Conservation (phyloP, 1,139 yeast species). For the Yamadazyma oceani region DNA sequence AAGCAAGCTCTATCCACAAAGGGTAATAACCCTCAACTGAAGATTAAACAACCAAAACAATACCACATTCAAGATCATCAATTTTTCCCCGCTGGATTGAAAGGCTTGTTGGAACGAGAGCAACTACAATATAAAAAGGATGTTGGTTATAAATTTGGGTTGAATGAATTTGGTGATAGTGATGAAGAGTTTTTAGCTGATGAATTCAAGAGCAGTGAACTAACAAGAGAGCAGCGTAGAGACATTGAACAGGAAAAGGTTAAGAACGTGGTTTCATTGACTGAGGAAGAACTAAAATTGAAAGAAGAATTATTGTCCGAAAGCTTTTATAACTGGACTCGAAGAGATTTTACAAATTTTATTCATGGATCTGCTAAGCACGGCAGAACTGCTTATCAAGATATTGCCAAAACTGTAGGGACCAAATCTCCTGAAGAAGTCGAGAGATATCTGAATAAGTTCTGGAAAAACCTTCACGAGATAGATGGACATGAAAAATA, state of each 20-base stretch:
- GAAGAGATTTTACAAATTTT: slow-evolving; percentile 86
- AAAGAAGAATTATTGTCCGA: slow-evolving; percentile 61
- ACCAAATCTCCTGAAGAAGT: slow-evolving; percentile 73
- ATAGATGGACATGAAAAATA: slow-evolving; percentile 88
- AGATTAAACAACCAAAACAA: slow-evolving; percentile 68
- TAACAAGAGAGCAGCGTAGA: slow-evolving; percentile 45
- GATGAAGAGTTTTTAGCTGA: slow-evolving; percentile 60
- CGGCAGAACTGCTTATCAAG: slow-evolving; percentile 65
- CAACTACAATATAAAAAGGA: slow-evolving; percentile 73
- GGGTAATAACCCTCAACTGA: slow-evolving; percentile 29
- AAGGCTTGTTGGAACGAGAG: slow-evolving; percentile 71
- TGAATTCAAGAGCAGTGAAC: slow-evolving; percentile 35
- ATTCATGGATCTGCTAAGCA: slow-evolving; percentile 77
- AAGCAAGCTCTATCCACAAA: slow-evolving; percentile 25
- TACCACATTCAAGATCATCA: slow-evolving; percentile 83
- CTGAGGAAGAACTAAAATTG: slow-evolving; percentile 68
- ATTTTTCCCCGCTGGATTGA: slow-evolving; percentile 70
- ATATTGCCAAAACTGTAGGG: slow-evolving; percentile 65
- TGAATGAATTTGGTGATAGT: slow-evolving; percentile 52
- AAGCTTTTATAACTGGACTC: slow-evolving; percentile 80
- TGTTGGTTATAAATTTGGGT: slow-evolving; percentile 67
- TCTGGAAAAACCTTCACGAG: slow-evolving; percentile 71
- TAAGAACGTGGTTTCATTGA: slow-evolving; percentile 67
- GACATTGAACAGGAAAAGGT: slow-evolving; percentile 62
- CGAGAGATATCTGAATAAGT: slow-evolving; percentile 61